A percentile compares a stretch with the other conserved stretches of the same genome.
Evolutionary conservation across 352 stramenopile genomes (phyloP).

Genomic region (Globisporangium nunn): DNA sequence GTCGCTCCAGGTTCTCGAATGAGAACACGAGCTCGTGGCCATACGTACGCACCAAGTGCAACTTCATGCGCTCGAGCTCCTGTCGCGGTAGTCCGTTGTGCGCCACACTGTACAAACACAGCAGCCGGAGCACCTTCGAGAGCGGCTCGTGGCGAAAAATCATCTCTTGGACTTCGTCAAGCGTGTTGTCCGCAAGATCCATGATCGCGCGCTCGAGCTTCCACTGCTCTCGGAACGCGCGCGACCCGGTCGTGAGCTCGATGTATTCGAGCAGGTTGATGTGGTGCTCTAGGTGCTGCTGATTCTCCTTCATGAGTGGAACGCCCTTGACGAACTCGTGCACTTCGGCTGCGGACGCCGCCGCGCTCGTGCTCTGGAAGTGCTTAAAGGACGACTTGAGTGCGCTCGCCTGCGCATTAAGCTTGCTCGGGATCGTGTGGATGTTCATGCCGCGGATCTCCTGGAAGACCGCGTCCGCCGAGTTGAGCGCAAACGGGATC

Average conservation of each 20-base stretch:
- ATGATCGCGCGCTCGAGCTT: constrained; percentile 61
- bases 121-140: constrained; percentile 42
- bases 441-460: constrained; percentile 65
- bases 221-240: constrained; percentile 59
- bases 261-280: constrained; percentile 53
- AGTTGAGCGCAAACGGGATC: constrained; percentile 46
- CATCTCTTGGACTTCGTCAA: constrained; percentile 47
- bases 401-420: constrained; percentile 42
- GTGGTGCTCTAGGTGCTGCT: constrained; percentile 52
- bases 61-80: constrained; percentile 38
- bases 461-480: constrained; percentile 41
- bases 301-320: constrained; percentile 46
- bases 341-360: constrained; percentile 47
- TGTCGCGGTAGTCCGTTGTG: constrained; percentile 30
- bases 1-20: constrained; percentile 48
- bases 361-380: constrained; percentile 42
- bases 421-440: constrained; percentile 31
- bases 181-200: constrained; percentile 27
- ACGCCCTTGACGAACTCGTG: constrained; percentile 67
- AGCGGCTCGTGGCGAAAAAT: constrained; percentile 52
- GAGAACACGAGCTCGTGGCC: constrained; percentile 69
- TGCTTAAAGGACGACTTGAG: constrained; percentile 46
- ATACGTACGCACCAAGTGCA: constrained; percentile 61
- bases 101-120: constrained; percentile 55
- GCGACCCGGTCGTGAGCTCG: constrained; percentile 30